Evolutionary conservation across 2,329 filamentous ascomycete species (phyloP).

Genomic region (Erysiphe neolycopersici): DNA sequence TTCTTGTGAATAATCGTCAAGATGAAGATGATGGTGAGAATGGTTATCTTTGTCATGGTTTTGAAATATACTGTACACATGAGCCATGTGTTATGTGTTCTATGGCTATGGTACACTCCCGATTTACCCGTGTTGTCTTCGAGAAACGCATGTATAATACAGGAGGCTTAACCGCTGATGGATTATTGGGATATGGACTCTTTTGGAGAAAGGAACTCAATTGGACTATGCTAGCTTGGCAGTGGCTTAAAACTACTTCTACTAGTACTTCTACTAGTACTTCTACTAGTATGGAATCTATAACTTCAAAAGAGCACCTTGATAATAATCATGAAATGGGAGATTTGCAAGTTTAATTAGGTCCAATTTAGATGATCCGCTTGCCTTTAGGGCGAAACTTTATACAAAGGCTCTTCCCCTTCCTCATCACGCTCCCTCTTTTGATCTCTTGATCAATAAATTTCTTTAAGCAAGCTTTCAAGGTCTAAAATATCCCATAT

Average conservation of each 20-base stretch:
- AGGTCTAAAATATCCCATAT: no score
- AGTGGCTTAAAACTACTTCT: conserved; percentile 13
- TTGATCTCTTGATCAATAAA: no score
- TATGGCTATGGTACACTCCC: conserved; percentile 85
- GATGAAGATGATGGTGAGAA: conserved; percentile 37
- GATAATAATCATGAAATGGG: no score
- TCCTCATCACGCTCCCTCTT: no score
- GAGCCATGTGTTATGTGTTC: conserved; percentile 93
- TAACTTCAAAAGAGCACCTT: no score
- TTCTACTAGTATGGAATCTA: no score
- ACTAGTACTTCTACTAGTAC: no score
- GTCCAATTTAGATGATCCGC: no score
- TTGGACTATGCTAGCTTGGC: conserved; percentile 65
- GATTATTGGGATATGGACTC: conserved; percentile 34
- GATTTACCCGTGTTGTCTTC: conserved; percentile 71
- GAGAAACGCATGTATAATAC: conserved; percentile 51
- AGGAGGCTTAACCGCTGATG: conserved; percentile 61
- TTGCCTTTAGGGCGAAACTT: no score
- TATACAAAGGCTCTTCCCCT: no score
- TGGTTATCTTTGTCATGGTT: conserved; percentile 78
- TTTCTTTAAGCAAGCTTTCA: no score
- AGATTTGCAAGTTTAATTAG: no score
- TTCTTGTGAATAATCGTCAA: conserved; percentile 9
- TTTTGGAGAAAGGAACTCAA: conserved; percentile 58
- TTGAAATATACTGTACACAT: conserved; percentile 85